Conservation (phyloP, 2,329 filamentous ascomycete genomes). For the Aspergillus pseudoviridinutans region DNA sequence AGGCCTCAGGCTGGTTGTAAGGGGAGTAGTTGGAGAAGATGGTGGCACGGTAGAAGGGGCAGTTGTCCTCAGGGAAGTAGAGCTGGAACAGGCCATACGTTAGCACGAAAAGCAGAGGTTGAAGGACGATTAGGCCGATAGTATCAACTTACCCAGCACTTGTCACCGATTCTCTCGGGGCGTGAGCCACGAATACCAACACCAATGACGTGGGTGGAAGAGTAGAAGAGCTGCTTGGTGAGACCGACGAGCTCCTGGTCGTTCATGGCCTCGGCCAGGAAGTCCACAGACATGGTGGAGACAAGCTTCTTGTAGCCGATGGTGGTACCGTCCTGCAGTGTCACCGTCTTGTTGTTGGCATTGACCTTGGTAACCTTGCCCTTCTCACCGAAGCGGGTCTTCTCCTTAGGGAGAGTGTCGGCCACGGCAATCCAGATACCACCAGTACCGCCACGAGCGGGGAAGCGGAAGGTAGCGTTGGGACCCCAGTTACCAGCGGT, state of each 20-base stretch:
- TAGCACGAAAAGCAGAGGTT: not conserved
- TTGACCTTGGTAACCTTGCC: conserved; percentile 84
- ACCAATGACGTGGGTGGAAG: conserved; percentile 93
- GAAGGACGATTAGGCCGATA: not conserved
- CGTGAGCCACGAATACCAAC: conserved; percentile 88
- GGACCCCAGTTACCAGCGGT: conserved; percentile 96
- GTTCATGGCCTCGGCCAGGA: conserved; percentile 79
- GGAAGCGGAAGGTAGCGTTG: conserved; percentile 98
- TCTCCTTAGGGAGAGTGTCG: conserved; percentile 85
- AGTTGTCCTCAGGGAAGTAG: conserved; percentile 99
- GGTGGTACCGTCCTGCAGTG: conserved; percentile 77
- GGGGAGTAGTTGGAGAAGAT: conserved; percentile 99
- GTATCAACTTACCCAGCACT: conserved; percentile 75
- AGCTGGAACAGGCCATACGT: conserved; percentile 51
- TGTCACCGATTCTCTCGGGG: conserved; percentile 95
- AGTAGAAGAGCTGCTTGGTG: conserved; percentile 93
- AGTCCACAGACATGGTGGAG: conserved; percentile 94
- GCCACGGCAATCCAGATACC: conserved; percentile 99
- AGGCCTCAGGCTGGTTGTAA: conserved; percentile 86
- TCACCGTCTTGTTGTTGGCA: conserved; percentile 77
- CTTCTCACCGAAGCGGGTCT: conserved; percentile 82
- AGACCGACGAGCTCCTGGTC: conserved; percentile 78
- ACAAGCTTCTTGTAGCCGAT: conserved; percentile 89
- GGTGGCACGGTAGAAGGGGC: conserved; percentile 97
- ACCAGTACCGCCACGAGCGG: conserved; percentile 88